phyloP scores from a whole-genome alignment of 768 basidiomycete genomes.

The Auricularia cornea region DNA sequence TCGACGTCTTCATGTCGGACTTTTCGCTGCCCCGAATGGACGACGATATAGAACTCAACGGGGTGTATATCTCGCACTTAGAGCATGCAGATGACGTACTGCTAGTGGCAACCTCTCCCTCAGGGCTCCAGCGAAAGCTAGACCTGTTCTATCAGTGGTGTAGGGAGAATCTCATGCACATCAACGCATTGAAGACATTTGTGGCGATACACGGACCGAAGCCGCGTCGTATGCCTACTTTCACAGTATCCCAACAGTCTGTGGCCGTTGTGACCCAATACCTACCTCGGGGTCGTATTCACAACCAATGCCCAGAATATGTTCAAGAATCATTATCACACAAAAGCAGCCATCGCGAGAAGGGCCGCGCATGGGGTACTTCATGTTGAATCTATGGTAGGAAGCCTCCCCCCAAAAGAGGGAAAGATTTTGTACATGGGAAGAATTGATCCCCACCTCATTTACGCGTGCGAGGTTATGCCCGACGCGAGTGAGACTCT shows the following conservation, averaged over 20 bases:
- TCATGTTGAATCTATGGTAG: too few relatives aligned
- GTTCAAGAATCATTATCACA: too few relatives aligned
- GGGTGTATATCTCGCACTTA: conserved; percentile 10
- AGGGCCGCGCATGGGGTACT: too few relatives aligned
- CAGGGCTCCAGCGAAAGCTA: conserved; percentile 12
- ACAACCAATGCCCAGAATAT: too few relatives aligned
- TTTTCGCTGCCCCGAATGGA: conserved; percentile 1
- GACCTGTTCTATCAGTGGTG: conserved; percentile 11
- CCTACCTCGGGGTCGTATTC: too few relatives aligned
- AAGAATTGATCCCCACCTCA: too few relatives aligned
- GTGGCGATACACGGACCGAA: conserved; percentile 13
- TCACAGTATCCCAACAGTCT: not conserved
- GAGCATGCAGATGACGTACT: too few relatives aligned
- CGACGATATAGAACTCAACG: conserved; percentile 9
- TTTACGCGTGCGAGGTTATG: too few relatives aligned
- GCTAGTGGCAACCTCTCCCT: conserved; percentile 4
- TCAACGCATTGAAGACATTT: conserved; percentile 12
- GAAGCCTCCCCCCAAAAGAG: too few relatives aligned
- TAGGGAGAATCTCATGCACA: conserved; percentile 9
- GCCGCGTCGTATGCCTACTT: not conserved
- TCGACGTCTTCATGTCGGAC: conserved; percentile 11
- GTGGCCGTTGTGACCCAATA: not conserved
- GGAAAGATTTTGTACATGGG: too few relatives aligned
- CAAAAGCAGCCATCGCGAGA: too few relatives aligned
- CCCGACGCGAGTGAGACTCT: too few relatives aligned